Evolutionary conservation across 163 green algal species (phyloP).

Genomic region (Coccomyxa subellipsoidea): DNA sequence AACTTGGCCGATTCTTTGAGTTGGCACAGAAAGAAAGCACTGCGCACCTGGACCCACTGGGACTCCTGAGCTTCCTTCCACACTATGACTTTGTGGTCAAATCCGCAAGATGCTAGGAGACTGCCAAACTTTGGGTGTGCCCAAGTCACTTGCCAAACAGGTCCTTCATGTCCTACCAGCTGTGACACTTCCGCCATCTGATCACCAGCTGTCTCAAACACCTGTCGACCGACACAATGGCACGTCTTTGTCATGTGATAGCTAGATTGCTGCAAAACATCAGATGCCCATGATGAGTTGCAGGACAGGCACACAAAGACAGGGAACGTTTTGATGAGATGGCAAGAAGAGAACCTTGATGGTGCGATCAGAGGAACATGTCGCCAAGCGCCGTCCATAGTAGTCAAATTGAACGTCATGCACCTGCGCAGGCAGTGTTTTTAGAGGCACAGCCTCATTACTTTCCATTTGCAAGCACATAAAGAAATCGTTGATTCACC

Average conservation of each 20-base stretch:
- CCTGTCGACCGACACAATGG: neutral
- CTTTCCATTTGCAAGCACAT: no score
- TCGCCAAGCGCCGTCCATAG: slow-evolving; percentile 93
- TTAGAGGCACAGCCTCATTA: no score
- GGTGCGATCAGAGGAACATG: slow-evolving; percentile 87
- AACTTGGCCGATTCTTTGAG: no score
- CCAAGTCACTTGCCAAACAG: slow-evolving; percentile 89
- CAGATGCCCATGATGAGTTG: no score
- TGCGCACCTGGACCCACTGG: neutral
- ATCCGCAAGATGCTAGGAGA: slow-evolving; percentile 88
- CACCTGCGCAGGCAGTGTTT: slow-evolving; percentile 20
- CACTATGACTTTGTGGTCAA: slow-evolving; percentile 93
- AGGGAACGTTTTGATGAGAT: no score
- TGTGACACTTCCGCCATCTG: slow-evolving; percentile 65
- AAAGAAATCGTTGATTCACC: neutral
- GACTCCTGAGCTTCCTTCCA: slow-evolving; percentile 83
- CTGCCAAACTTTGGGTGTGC: slow-evolving; percentile 94
- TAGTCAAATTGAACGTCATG: slow-evolving; percentile 97
- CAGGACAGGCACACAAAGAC: no score
- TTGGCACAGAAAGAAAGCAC: neutral
- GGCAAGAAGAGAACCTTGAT: no score
- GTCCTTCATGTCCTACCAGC: slow-evolving; percentile 88
- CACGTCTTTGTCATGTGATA: no score
- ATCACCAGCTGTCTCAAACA: slow-evolving; percentile 87
- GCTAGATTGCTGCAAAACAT: no score